Percentiles rank a stretch among this genome's conserved stretches.
Evolutionary conservation across 1,284 basidiomycete species (phyloP).

Genomic region (Thecaphora frezii): DNA sequence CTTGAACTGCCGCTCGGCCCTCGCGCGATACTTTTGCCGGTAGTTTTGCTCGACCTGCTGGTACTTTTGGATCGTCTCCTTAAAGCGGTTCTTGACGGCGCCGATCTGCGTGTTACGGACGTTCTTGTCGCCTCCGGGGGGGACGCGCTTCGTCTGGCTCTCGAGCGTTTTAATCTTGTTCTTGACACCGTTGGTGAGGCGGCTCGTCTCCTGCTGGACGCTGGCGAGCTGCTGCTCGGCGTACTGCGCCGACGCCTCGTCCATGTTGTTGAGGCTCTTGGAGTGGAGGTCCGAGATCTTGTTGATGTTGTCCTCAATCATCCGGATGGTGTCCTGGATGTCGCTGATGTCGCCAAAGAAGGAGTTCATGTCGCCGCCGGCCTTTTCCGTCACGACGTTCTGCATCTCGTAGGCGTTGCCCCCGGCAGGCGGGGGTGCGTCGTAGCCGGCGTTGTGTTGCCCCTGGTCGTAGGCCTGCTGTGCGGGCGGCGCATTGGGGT

Average conservation of each 20-base stretch:
- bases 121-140: constrained; percentile 54
- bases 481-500: neutral
- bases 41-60: constrained; percentile 91
- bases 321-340: constrained; percentile 54
- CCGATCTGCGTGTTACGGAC: constrained; percentile 64
- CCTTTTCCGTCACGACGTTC: constrained; percentile 30
- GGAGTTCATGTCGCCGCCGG: constrained; percentile 37
- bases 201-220: constrained; percentile 49
- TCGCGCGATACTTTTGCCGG: constrained; percentile 87
- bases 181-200: constrained; percentile 55
- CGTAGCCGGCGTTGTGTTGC: constrained; percentile 14
- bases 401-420: constrained; percentile 43
- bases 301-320: constrained; percentile 56
- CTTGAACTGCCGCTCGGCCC: constrained; percentile 92
- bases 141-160: constrained; percentile 39
- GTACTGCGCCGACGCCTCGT: constrained; percentile 54
- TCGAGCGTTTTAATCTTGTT: constrained; percentile 54
- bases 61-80: constrained; percentile 64
- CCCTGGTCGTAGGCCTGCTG: constrained; percentile 8
- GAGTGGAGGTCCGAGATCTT: constrained; percentile 57
- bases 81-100: constrained; percentile 62
- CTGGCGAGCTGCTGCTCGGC: constrained; percentile 50
- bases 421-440: constrained; percentile 8
- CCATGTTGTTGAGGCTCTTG: constrained; percentile 57
- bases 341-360: constrained; percentile 55